Base-by-base conservation (phyloP, 148 eudicot species). In the Vaccinium myrtillus region DNA sequence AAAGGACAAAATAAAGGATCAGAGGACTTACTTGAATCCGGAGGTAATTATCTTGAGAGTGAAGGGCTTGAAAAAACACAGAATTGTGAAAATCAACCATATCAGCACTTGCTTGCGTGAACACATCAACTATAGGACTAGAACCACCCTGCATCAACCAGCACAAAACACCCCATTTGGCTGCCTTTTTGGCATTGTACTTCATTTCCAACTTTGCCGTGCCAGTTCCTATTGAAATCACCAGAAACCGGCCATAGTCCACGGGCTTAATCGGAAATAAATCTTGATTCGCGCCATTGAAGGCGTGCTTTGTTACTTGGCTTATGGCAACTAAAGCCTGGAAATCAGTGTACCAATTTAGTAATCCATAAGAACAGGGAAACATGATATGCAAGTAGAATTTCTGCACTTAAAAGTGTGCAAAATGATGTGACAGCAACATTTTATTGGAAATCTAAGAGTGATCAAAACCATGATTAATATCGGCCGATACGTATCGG, bases 181-280 rank as follows among this genome's bases (percentile, higher is more conserved):
- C 56, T 50, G 86, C 86, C n/a, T 2, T 19, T 50, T 53, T 13
- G 30, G 86, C 86, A 50, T 49, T 65, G 51, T 84, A 84, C 6
- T 78, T 84, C 49, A 27, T 27, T 21, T 77, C 77, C 4, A 5
- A 18, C 15, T 84, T 84, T 9, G 86, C 23, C 10, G 86, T 63
- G 15, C 86, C 86, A 0, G 86, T 84, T 39, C 86, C 86, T 49
- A 84, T 49, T 6, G 86, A 84, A n/a, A 84, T 84, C 3, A 84
- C 86, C 48, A 84, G 77, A 49, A 84, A 65, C 0, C 86, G 63
- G 18, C 71, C 53, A n/a, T 61, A 84, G 19, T 84, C 86, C 54
- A 78, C 18, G 4, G 76, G 51, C 49, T 78, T 83, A 27, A 59
- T 27, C 2, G 81, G 76, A 23, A 61, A 77, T 36, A 61, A 48